Conservation (phyloP, 176 grass and related monocot species). For the Olyra latifolia region DNA sequence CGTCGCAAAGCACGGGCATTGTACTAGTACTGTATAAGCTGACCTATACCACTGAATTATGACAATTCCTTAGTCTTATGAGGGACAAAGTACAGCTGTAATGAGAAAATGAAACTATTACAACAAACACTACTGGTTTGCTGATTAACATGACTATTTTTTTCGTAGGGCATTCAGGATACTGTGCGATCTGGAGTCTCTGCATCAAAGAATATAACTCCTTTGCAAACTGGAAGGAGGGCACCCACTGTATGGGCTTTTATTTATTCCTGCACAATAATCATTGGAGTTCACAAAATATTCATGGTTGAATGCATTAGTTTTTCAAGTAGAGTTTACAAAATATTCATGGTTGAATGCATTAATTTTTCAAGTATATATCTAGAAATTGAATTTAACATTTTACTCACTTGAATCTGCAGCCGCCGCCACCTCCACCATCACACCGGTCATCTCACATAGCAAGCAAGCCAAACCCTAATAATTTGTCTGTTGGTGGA, state of each 20-base stretch:
- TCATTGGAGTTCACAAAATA: not conserved
- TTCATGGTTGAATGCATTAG: constrained; percentile 12
- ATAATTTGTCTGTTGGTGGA: constrained; percentile 39
- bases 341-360: constrained; percentile 12
- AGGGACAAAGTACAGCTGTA: not conserved
- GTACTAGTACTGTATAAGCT: no score
- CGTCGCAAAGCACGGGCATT: no score
- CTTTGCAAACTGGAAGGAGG: constrained; percentile 10
- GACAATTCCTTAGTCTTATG: constrained; percentile 1
- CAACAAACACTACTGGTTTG: not conserved
- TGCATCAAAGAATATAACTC: constrained; percentile 27
- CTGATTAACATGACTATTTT: constrained; percentile 13
- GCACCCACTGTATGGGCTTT: constrained; percentile 46
- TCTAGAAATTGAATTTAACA: not conserved
- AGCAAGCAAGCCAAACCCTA: constrained; percentile 40
- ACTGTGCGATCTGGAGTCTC: constrained; percentile 9
- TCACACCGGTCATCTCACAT: not conserved
- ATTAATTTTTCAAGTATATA: not conserved
- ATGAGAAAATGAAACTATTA: not conserved
- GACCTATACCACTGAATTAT: constrained; percentile 6
- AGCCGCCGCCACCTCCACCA: constrained; percentile 49
- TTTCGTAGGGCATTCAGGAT: constrained; percentile 39
- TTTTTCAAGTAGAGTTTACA: not conserved
- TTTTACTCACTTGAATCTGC: constrained; percentile 21
- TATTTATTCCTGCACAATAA: not conserved